Base-by-base conservation (phyloP, 2,329 filamentous ascomycete species). In the Grosmannia penicillata region DNA sequence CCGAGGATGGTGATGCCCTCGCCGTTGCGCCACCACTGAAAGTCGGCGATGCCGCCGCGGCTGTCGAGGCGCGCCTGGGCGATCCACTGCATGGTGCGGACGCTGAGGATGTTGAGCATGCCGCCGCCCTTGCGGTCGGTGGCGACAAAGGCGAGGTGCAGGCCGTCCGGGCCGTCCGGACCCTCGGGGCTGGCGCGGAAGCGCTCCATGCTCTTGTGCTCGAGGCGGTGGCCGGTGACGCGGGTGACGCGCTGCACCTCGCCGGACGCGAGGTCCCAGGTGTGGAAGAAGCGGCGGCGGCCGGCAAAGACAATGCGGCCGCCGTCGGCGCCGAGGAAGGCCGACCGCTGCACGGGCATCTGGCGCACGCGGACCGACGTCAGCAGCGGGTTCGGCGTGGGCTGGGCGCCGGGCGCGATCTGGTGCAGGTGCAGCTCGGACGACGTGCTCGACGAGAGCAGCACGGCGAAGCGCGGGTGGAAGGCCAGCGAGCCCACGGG, bases 361-460 rank as follows among this genome's bases (percentile, higher is more conserved):
- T 75, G 72, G 52, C 78, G 79, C 52, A 93, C 73, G 57, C 95
- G 86, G 18, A 96, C 72, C 13, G 86, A 93, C 1, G 89, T 95
- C 40, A 96, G 70, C 28, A 87, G 75, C 8, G 89, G 91, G 56
- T 96, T 93, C 15, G 86, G 83, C 25, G 75, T 80, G 26, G 80
- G 78, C 51, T 74, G 73, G 19, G 78, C 80, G 37, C 72, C 74
- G 31, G 80, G 82, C 28, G 81, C 79, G 49, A 96, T 75, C 55
- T 95, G 87, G 58, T 98, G 87, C 33, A 98, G 70, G 56, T 82
- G 86, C 39, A 96, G 69, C 5, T 87, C 81, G 17, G 84, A 84
- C 37, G 85, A 82, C 39, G 79, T 80, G 43, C 87, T 91, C 11
- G 86, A 85, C 19, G 91, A 93, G 42, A 96, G 74, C 22, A 98